Evolutionary conservation across 2,329 filamentous ascomycete genomes (phyloP).

Genomic region (Exophiala alcalophila): DNA sequence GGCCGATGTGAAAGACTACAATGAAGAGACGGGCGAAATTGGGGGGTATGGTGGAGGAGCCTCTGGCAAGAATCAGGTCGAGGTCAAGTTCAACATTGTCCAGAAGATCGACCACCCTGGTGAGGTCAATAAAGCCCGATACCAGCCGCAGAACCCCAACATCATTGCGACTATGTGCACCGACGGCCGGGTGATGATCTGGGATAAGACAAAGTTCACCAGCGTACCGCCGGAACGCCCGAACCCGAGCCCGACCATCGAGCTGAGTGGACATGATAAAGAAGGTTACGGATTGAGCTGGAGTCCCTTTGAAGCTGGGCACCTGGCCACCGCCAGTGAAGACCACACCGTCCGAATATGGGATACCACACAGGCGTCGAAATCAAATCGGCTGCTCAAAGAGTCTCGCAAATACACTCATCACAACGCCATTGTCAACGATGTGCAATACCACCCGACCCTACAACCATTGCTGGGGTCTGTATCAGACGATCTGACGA

Average conservation of each 20-base stretch:
- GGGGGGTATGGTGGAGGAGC: slow-evolving; percentile 79
- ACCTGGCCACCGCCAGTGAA: slow-evolving; percentile 85
- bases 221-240: slow-evolving; percentile 70
- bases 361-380: slow-evolving; percentile 77
- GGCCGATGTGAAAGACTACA: slow-evolving; percentile 78
- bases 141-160: slow-evolving; percentile 95
- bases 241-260: slow-evolving; percentile 77
- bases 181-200: slow-evolving; percentile 84
- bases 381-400: slow-evolving; percentile 66
- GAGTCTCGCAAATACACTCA: slow-evolving; percentile 77
- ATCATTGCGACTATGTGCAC: slow-evolving; percentile 91
- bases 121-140: slow-evolving; percentile 97
- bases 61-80: slow-evolving; percentile 63
- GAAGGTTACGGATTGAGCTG: slow-evolving; percentile 93
- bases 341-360: slow-evolving; percentile 89
- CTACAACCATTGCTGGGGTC: slow-evolving; percentile 83
- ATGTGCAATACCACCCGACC: slow-evolving; percentile 90
- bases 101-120: slow-evolving; percentile 96
- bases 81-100: slow-evolving; percentile 83
- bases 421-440: slow-evolving; percentile 89
- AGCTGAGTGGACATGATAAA: slow-evolving; percentile 76
- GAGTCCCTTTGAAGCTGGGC: slow-evolving; percentile 79
- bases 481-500: slow-evolving; percentile 89
- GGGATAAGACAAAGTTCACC: slow-evolving; percentile 92
- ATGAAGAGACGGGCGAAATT: slow-evolving; percentile 88